Conservation (phyloP, 768 basidiomycete genomes). For the Mycena rosella region DNA sequence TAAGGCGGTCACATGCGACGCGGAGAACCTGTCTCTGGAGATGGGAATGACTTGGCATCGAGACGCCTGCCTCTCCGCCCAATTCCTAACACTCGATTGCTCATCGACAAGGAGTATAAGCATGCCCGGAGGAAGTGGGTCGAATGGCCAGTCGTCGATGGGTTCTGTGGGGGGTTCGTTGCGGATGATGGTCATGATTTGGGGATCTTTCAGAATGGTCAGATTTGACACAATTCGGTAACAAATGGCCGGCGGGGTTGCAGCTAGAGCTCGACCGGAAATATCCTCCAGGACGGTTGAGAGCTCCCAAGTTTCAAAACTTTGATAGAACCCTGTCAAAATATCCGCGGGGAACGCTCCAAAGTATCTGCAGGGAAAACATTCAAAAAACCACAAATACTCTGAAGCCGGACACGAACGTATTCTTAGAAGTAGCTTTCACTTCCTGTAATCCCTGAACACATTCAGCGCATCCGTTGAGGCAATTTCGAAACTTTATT, state of each 20-base stretch:
- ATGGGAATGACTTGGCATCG: slow-evolving; percentile 59
- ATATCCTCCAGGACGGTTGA: slow-evolving; percentile 64
- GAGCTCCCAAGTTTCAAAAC: slow-evolving; percentile 78
- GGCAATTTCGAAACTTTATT: slow-evolving; percentile 62
- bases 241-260: slow-evolving; percentile 62
- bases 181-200: slow-evolving; percentile 58
- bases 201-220: slow-evolving; percentile 64
- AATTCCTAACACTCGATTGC: slow-evolving; percentile 63
- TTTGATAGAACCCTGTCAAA: slow-evolving; percentile 69
- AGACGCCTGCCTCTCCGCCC: slow-evolving; percentile 66
- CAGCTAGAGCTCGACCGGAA: slow-evolving; percentile 50
- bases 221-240: slow-evolving; percentile 77
- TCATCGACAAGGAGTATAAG: slow-evolving; percentile 70
- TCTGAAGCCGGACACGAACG: slow-evolving; percentile 65
- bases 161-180: slow-evolving; percentile 50
- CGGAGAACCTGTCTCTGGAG: slow-evolving; percentile 58
- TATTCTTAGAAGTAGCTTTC: slow-evolving; percentile 72
- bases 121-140: slow-evolving; percentile 71
- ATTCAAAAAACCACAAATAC: slow-evolving; percentile 30
- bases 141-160: slow-evolving; percentile 66
- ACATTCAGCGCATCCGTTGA: slow-evolving; percentile 78
- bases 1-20: slow-evolving; percentile 61
- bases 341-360: slow-evolving; percentile 68
- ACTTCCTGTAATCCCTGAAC: slow-evolving; percentile 73
- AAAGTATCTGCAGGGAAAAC: slow-evolving; percentile 71